phyloP scores from a whole-genome alignment of 1,284 basidiomycete species.

The Taiwanofungus camphoratus region DNA sequence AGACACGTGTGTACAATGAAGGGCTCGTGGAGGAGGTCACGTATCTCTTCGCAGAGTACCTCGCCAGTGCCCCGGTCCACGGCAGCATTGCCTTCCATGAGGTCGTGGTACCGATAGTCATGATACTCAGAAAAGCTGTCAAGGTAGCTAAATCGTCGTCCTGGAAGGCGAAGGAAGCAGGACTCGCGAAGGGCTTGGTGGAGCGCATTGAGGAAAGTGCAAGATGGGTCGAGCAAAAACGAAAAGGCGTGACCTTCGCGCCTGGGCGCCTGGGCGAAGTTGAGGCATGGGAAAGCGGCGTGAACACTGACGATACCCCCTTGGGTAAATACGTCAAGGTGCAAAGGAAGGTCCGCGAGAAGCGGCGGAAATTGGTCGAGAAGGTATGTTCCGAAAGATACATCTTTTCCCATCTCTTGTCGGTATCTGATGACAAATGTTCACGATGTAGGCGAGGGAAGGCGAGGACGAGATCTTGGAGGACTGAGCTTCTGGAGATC shows the following conservation, averaged over 20 bases:
- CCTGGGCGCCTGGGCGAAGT: constrained; percentile 70
- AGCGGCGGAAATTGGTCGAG: constrained; percentile 68
- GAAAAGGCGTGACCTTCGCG: constrained; percentile 67
- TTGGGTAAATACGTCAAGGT: constrained; percentile 77
- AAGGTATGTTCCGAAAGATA: constrained; percentile 44
- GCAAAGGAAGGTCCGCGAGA: constrained; percentile 76
- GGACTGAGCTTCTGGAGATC: constrained; percentile 25
- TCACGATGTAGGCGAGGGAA: constrained; percentile 48
- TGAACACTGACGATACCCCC: constrained; percentile 67
- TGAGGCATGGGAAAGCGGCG: constrained; percentile 61
- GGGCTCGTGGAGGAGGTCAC: constrained; percentile 78
- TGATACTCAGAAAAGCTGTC: constrained; percentile 61
- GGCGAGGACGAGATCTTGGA: constrained; percentile 67
- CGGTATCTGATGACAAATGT: constrained; percentile 12
- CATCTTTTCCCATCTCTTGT: background rate
- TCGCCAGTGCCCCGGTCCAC: constrained; percentile 55
- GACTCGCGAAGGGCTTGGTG: constrained; percentile 64
- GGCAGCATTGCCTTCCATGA: constrained; percentile 93
- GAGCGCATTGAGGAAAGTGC: constrained; percentile 83
- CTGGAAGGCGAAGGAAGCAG: constrained; percentile 48
- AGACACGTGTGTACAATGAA: constrained; percentile 85
- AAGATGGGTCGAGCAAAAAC: constrained; percentile 68
- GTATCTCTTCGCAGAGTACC: constrained; percentile 81
- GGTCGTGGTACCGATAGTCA: constrained; percentile 80
- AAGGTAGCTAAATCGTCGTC: constrained; percentile 48